A percentile compares a stretch with the other conserved stretches of the same genome.
Evolutionary conservation across 768 basidiomycete genomes (phyloP).

Genomic region (Antrodiella citrinella): DNA sequence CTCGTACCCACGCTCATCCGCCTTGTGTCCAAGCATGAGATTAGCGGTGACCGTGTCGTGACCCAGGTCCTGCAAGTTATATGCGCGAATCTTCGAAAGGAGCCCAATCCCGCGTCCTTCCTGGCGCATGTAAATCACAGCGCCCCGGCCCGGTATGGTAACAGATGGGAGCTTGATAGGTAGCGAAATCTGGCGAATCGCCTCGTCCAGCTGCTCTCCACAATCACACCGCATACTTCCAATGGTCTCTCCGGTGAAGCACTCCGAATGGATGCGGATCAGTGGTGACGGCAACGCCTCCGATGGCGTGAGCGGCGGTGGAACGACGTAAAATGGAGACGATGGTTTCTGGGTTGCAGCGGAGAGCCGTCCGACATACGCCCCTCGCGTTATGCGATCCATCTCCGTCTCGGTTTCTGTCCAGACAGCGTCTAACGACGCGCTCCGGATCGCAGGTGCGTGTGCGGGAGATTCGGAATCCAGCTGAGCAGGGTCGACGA

Average conservation of each 20-base stretch:
- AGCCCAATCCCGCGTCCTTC: slow-evolving; percentile 97
- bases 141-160: slow-evolving; percentile 80
- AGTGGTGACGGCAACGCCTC: slow-evolving; percentile 61
- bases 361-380: slow-evolving; percentile 83
- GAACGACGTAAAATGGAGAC: slow-evolving; percentile 14
- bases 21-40: slow-evolving; percentile 86
- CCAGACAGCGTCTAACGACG: slow-evolving; percentile 80
- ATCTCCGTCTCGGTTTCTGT: slow-evolving; percentile 78
- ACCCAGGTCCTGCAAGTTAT: slow-evolving; percentile 95
- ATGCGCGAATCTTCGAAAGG: slow-evolving; percentile 91
- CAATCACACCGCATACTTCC: slow-evolving; percentile 99
- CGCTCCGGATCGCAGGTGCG: slow-evolving; percentile 62
- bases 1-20: slow-evolving; percentile 91
- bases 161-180: slow-evolving; percentile 44
- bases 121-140: slow-evolving; percentile 91
- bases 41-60: slow-evolving; percentile 99
- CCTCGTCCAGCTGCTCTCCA: slow-evolving; percentile 96
- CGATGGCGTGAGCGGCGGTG: slow-evolving; percentile 1
- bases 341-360: slow-evolving; percentile 35
- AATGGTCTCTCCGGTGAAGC: slow-evolving; percentile 96
- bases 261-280: slow-evolving; percentile 95
- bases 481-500: slow-evolving; percentile 82
- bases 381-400: slow-evolving; percentile 90
- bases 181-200: slow-evolving; percentile 81
- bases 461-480: slow-evolving; percentile 26